These are phyloP conservation scores for Hyaloscypha hepaticicola DNA, from an alignment of 495 filamentous ascomycete genomes.

Conservation along the genomic window DNA sequence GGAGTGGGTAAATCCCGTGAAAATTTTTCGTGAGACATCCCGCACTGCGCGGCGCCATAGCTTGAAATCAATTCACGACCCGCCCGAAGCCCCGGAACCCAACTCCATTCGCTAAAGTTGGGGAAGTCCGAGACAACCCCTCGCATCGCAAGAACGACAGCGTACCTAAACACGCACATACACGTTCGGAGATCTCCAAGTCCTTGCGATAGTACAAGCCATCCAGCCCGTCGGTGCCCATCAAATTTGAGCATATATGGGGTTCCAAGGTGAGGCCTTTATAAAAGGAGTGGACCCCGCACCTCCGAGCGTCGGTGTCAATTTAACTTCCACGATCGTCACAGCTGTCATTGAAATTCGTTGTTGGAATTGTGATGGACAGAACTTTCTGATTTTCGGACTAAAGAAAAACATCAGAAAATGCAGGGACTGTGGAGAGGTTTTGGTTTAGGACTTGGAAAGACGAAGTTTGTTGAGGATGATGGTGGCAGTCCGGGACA, in stretches of 20 bases:
- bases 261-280: background rate
- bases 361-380: too few relatives aligned
- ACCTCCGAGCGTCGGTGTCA: background rate
- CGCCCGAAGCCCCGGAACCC: too few relatives aligned
- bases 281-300: background rate
- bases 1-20: too few relatives aligned
- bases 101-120: too few relatives aligned
- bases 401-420: background rate
- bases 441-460: background rate
- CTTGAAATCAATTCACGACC: too few relatives aligned
- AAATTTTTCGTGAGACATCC: too few relatives aligned
- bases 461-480: background rate
- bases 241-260: background rate
- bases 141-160: background rate
- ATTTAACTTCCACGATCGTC: too few relatives aligned
- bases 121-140: background rate
- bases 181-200: background rate
- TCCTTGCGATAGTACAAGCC: background rate
- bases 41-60: too few relatives aligned
- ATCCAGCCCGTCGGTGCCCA: background rate
- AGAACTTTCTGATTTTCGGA: too few relatives aligned
- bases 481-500: background rate
- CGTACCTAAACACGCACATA: background rate
- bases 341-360: too few relatives aligned
- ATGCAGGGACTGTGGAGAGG: conserved; percentile 5